Conservation (phyloP, 2,329 filamentous ascomycete species). For the Diaporthe sp. region DNA sequence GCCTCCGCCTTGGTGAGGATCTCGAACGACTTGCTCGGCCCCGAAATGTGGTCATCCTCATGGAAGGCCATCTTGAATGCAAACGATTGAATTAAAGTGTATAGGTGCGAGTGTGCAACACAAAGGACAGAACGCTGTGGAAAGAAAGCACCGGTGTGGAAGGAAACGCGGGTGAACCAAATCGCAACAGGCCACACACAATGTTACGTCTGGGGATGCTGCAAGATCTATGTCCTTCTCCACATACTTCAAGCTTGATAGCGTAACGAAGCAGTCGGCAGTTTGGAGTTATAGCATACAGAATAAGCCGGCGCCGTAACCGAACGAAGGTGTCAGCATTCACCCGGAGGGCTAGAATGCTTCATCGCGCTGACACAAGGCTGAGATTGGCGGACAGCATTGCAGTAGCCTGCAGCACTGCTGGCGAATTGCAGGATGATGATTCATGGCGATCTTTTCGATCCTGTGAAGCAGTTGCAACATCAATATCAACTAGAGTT, state of each 20-base stretch:
- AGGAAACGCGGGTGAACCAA: background rate
- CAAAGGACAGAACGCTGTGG: background rate
- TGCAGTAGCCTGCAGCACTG: background rate
- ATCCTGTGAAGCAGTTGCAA: slow-evolving; percentile 7
- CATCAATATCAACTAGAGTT: background rate
- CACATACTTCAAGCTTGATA: background rate
- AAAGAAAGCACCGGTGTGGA: too few species aligned
- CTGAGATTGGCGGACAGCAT: slow-evolving; percentile 4
- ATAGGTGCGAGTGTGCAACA: background rate
- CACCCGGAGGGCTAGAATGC: slow-evolving; percentile 7
- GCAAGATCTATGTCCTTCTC: slow-evolving; percentile 8
- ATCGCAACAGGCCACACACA: background rate
- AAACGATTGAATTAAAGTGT: background rate
- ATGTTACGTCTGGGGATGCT: background rate
- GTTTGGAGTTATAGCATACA: background rate
- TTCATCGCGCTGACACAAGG: slow-evolving; percentile 18
- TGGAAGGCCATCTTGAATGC: background rate
- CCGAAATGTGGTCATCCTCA: background rate
- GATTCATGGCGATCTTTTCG: slow-evolving; percentile 11
- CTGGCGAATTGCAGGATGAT: slow-evolving; percentile 8
- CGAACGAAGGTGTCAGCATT: slow-evolving; percentile 1
- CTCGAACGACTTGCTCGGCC: slow-evolving; percentile 18
- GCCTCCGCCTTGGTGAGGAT: slow-evolving; percentile 12
- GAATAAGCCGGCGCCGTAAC: slow-evolving; percentile 1
- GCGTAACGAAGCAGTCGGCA: background rate